Evolutionary conservation across 148 eudicot species (phyloP), one percentile per base, ranked within the genome.

Genomic region (Heliamphora exappendiculata): DNA sequence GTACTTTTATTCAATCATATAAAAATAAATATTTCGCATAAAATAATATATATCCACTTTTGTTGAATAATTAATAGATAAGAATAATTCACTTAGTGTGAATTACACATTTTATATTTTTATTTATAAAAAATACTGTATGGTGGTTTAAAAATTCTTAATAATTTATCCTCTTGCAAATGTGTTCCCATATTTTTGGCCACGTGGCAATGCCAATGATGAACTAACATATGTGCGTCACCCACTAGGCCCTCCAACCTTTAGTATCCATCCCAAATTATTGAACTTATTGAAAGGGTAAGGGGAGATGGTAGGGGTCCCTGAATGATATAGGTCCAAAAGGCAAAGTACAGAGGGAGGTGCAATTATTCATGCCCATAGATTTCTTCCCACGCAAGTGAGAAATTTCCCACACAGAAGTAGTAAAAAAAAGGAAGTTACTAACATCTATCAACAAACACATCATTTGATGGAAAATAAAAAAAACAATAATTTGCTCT

Each of bases 311-410:
- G 22, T 3, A 20, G 14, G 77, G 74, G 68, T 11, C 81, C 79
- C 55, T 55, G 71, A 81, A 81, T 85, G 80, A 82, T 82, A 82
- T 82, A 77, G 81, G 82, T 73, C 70, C 81, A 81, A 79, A 75
- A 77, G 86, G 77, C 79, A 69, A 82, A 82, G 75, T 74, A 79
- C 80, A 82, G 73, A 78, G 44, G 16, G 12, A 70, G 72, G 50
- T 60, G 72, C 86, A 85, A 82, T 75, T 79, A 80, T 86, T 81
- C 81, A 76, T 63, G 39, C 75, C 70, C 81, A 83, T 83, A 13
- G 78, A 81, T 51, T 81, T 81, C 85, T 82, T 82, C 76, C 80
- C 50, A 83, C 69, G 59, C 75, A 60, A 83, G n/a, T n/a, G 31
- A 13, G 0, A 74, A 74, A 60, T 6, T 20, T 20, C 78, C 31